phyloP scores from a whole-genome alignment of 805 yeast genomes.

The Candida xyloterini region DNA sequence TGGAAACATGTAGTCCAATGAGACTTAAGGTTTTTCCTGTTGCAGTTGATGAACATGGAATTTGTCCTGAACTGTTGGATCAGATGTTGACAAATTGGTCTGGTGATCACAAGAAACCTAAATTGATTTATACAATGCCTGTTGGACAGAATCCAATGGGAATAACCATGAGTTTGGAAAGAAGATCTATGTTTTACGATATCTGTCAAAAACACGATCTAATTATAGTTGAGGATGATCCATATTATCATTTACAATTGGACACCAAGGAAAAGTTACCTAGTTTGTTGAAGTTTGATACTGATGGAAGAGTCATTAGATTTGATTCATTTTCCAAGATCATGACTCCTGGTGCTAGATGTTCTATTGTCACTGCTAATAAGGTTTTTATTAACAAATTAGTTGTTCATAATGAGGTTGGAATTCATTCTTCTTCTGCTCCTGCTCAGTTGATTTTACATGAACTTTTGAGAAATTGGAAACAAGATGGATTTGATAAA shows the following conservation, averaged over 20 bases:
- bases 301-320: constrained; percentile 74
- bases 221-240: constrained; percentile 79
- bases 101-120: constrained; percentile 46
- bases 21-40: constrained; percentile 70
- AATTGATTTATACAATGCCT: constrained; percentile 63
- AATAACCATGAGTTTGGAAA: constrained; percentile 52
- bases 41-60: constrained; percentile 75
- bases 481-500: constrained; percentile 55
- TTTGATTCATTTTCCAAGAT: constrained; percentile 78
- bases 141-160: constrained; percentile 91
- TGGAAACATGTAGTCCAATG: constrained; percentile 75
- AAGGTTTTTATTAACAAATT: constrained; percentile 48
- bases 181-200: constrained; percentile 57
- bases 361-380: constrained; percentile 74
- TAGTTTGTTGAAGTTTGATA: constrained; percentile 68
- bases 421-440: constrained; percentile 74
- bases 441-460: constrained; percentile 60
- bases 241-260: constrained; percentile 74
- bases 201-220: constrained; percentile 66
- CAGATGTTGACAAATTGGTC: constrained; percentile 65
- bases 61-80: constrained; percentile 69
- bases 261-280: constrained; percentile 49
- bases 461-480: constrained; percentile 62
- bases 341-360: constrained; percentile 72
- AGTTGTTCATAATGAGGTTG: constrained; percentile 60